Conservation (phyloP, 371 early-diverging fungal genomes). For the Mucor circinelloides region DNA sequence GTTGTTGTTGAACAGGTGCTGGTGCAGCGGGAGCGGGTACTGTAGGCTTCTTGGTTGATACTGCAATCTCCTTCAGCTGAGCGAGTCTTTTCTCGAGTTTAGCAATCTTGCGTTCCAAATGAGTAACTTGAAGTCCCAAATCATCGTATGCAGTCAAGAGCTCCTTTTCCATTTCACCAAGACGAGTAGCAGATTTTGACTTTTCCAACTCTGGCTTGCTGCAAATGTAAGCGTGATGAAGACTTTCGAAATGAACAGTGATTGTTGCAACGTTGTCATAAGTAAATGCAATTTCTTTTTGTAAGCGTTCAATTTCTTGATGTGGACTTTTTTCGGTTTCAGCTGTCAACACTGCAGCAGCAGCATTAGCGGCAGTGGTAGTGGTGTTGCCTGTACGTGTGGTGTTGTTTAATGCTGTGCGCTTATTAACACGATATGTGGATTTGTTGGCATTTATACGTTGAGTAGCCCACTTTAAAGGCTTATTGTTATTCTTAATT, state of each 20-base stretch:
- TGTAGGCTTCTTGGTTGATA: not conserved
- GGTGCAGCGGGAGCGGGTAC: not conserved
- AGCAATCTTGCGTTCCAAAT: conserved; percentile 37
- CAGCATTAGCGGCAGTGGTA: not conserved
- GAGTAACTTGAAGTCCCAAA: conserved; percentile 42
- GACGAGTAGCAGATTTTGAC: conserved; percentile 32
- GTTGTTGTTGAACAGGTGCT: not conserved
- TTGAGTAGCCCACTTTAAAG: conserved; percentile 28
- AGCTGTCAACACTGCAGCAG: conserved; percentile 13
- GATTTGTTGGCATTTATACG: conserved; percentile 7
- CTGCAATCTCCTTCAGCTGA: conserved; percentile 4
- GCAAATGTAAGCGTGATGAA: conserved; percentile 39
- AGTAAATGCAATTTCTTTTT: conserved; percentile 42
- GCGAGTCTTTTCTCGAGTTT: conserved; percentile 34
- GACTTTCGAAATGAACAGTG: conserved; percentile 42
- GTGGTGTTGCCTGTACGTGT: not conserved
- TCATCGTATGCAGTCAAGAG: conserved; percentile 53
- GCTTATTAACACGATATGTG: conserved; percentile 24
- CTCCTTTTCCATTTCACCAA: conserved; percentile 49
- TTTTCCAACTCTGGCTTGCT: conserved; percentile 34
- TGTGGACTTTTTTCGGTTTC: conserved; percentile 7
- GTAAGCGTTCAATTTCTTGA: conserved; percentile 26
- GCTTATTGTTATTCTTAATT: conserved; percentile 17
- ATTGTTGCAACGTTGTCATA: conserved; percentile 45
- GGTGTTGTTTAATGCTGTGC: conserved; percentile 2